Base-by-base conservation (phyloP, 1,139 yeast species). In the Entelexis sorbosivorans region DNA sequence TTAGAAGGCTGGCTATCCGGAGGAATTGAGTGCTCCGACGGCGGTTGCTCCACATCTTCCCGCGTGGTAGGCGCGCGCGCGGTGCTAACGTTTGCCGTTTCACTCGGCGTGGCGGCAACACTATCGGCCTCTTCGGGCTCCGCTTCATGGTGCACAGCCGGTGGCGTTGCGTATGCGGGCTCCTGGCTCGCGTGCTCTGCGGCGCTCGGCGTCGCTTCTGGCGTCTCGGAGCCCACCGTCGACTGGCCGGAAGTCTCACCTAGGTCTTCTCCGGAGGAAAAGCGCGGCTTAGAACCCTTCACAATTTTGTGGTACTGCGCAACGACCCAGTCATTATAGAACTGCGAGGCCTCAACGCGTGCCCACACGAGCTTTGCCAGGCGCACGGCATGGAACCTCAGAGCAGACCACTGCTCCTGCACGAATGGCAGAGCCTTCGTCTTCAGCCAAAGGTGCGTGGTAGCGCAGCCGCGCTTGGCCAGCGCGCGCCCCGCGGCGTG, bases 241-340 rank as follows among this genome's bases (percentile, higher is more conserved):
- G 46, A 34, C 22, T 19, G 17, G 22, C 20, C 44, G 3, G n/a
- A 9, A 10, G 28, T n/a, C 19, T 28, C 42, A 9, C 9, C 17
- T 17, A 5, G 13, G 2, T 17, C 17, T 22, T 22, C 6, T 5
- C 17, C 17, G 13, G 29, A 5, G 8, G 29, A 16, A 13, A 26
- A 13, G 28, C n/a, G 29, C 19, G 38, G 38, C 20, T n/a, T 11
- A 1, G 47, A 40, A 1, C 34, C 39, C 2, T 6, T 11, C 33
- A 34, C 24, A 10, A 52, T 34, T 26, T 39, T 52, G 24, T 17
- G 32, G 22, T 35, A 46, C 39, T 48, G 52, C 22, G 36, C 44
- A 8, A 28, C 44, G 14, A 52, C 42, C n/a, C 36, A 44, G 31
- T 38, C 46, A 2, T 43, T 24, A 19, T 35, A 51, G 8, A 38